Evolutionary conservation across 768 basidiomycete genomes (phyloP).

Genomic region (Boletus tomentosulus): DNA sequence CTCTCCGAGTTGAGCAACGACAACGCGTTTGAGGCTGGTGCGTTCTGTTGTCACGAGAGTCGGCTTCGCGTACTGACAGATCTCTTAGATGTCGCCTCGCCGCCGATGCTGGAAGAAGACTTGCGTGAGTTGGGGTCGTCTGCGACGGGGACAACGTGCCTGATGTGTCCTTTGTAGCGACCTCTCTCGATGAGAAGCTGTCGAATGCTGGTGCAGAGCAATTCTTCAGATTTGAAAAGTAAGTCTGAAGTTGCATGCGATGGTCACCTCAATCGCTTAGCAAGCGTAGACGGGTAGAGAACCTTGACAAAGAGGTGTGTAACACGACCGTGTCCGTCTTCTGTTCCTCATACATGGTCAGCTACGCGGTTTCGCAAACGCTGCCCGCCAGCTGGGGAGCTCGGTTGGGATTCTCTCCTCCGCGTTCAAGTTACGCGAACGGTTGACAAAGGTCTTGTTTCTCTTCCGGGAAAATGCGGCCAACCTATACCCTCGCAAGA

Average conservation of each 20-base stretch:
- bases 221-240: conserved; percentile 48
- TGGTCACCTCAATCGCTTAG: conserved; percentile 5
- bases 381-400: conserved; percentile 51
- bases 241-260: conserved; percentile 7
- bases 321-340: not conserved
- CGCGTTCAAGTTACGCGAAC: conserved; percentile 47
- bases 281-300: conserved; percentile 39
- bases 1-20: conserved; percentile 43
- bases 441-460: conserved; percentile 46
- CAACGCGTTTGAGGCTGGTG: conserved; percentile 32
- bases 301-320: conserved; percentile 45
- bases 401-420: conserved; percentile 56
- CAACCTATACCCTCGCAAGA: conserved; percentile 49
- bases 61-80: conserved; percentile 6
- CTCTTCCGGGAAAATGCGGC: conserved; percentile 57
- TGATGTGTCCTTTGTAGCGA: conserved; percentile 26
- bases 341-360: conserved; percentile 19
- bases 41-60: conserved; percentile 8
- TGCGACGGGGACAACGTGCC: not conserved
- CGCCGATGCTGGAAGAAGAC: conserved; percentile 41
- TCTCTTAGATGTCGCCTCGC: conserved; percentile 26
- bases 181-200: conserved; percentile 47
- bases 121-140: conserved; percentile 29
- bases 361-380: conserved; percentile 52
- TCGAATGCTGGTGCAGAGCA: conserved; percentile 47